A percentile compares a stretch with the other conserved stretches of the same genome.
phyloP scores from a whole-genome alignment of 306 rosid species.

The Sicyos edulis region DNA sequence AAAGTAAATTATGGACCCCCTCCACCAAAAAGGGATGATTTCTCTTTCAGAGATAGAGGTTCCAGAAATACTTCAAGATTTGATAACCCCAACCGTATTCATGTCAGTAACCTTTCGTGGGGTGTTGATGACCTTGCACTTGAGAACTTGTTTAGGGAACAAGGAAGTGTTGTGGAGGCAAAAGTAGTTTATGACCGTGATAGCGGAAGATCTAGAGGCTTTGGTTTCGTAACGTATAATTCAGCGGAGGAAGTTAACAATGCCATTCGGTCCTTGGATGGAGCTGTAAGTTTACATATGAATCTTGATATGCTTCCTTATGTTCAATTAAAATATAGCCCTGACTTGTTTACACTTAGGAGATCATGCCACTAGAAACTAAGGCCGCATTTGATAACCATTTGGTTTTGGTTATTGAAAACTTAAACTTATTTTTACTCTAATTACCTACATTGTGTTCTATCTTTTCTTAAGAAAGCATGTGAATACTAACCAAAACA shows the following conservation, averaged over 20 bases:
- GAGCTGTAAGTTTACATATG: conserved; percentile 49
- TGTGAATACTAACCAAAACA: too few species aligned
- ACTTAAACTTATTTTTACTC: too few species aligned
- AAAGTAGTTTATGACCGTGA: conserved; percentile 88
- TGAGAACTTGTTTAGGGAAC: conserved; percentile 62
- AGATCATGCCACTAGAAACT: background rate
- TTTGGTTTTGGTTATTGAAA: too few species aligned
- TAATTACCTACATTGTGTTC: too few species aligned
- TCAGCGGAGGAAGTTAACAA: conserved; percentile 57
- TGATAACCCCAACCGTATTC: conserved; percentile 46
- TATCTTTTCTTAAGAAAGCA: too few species aligned
- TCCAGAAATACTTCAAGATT: conserved; percentile 27
- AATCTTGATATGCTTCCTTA: background rate
- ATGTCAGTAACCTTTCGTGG: conserved; percentile 91
- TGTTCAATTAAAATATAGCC: background rate
- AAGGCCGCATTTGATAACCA: too few species aligned
- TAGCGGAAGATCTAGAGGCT: conserved; percentile 94
- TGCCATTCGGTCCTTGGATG: conserved; percentile 75
- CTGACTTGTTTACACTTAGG: background rate
- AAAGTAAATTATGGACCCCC: conserved; percentile 90
- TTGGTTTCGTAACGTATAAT: conserved; percentile 77
- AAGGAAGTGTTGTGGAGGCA: conserved; percentile 81
- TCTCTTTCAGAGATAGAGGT: conserved; percentile 31
- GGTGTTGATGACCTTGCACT: conserved; percentile 79
- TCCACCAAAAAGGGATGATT: conserved; percentile 44